A percentile compares a stretch with the other conserved stretches of the same genome.
These are phyloP conservation scores for Gnomoniopsis smithogilvyi DNA, from an alignment of 2,329 filamentous ascomycete species.

Conservation along the genomic window DNA sequence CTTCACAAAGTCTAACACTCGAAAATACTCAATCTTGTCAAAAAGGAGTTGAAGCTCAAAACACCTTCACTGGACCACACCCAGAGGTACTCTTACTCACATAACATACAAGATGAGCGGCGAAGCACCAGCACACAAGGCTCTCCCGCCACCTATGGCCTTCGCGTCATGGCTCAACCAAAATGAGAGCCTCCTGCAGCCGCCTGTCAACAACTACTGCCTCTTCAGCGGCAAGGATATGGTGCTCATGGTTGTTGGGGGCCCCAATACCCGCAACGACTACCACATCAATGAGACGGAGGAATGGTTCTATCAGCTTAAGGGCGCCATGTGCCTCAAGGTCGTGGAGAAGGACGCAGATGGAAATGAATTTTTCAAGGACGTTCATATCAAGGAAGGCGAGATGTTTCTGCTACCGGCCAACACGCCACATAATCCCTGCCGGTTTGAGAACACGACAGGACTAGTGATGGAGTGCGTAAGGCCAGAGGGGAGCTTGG, in stretches of 20 bases:
- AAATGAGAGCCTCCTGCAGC: slow-evolving; percentile 19
- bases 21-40: neutral
- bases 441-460: slow-evolving; percentile 20
- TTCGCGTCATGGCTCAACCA: slow-evolving; percentile 21
- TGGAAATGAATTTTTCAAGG: slow-evolving; percentile 14
- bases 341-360: slow-evolving; percentile 16
- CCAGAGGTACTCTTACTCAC: no score
- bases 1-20: neutral
- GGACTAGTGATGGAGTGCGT: slow-evolving; percentile 22
- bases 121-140: slow-evolving; percentile 2
- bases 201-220: slow-evolving; percentile 24
- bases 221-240: slow-evolving; percentile 21
- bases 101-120: neutral
- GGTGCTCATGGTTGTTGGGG: slow-evolving; percentile 23
- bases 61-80: neutral
- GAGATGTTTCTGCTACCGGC: slow-evolving; percentile 21
- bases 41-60: neutral
- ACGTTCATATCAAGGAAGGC: slow-evolving; percentile 20
- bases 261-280: slow-evolving; percentile 22
- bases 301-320: slow-evolving; percentile 24
- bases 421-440: slow-evolving; percentile 22
- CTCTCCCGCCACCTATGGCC: slow-evolving; percentile 20
- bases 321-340: slow-evolving; percentile 22
- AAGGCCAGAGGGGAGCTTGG: slow-evolving; percentile 19
- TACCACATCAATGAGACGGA: slow-evolving; percentile 24